Evolutionary conservation across 164 flowering plant species (phyloP).

Genomic region (Cinnamomum micranthum): DNA sequence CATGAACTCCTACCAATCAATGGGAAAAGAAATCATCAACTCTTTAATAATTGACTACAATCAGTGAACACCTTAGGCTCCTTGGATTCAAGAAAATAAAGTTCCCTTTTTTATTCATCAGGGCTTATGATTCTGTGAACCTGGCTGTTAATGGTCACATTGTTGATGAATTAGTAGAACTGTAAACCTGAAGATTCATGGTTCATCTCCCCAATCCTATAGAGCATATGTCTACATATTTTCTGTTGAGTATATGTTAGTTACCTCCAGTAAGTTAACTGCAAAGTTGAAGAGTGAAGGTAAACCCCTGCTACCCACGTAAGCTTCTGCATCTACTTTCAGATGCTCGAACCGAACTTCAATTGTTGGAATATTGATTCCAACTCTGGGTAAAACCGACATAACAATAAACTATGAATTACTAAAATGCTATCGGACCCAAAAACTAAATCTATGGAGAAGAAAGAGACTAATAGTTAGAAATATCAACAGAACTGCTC

Average conservation of each 20-base stretch:
- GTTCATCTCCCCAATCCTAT: conserved; percentile 13
- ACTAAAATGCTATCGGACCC: neutral
- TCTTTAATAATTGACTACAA: neutral
- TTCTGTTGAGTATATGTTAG: conserved; percentile 15
- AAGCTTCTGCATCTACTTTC: conserved; percentile 43
- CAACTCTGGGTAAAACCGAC: conserved; percentile 41
- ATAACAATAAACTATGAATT: neutral
- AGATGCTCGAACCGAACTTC: conserved; percentile 68
- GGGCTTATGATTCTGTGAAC: conserved; percentile 41
- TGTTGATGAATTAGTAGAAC: conserved; percentile 1
- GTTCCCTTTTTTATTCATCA: conserved; percentile 13
- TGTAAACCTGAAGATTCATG: conserved; percentile 40
- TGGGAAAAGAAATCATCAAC: too few relatives aligned
- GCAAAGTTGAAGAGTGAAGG: conserved; percentile 46
- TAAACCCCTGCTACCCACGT: conserved; percentile 53
- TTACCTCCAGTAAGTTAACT: conserved; percentile 38
- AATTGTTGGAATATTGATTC: conserved; percentile 53
- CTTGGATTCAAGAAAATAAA: neutral
- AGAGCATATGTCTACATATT: neutral
- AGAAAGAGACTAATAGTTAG: neutral
- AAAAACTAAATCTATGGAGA: neutral
- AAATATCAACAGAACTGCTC: neutral
- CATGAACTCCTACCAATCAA: conserved; percentile 35
- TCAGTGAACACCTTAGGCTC: neutral
- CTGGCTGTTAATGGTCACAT: conserved; percentile 48